Evolutionary conservation across 306 rosid species (phyloP).

Genomic region (Senna siamea): DNA sequence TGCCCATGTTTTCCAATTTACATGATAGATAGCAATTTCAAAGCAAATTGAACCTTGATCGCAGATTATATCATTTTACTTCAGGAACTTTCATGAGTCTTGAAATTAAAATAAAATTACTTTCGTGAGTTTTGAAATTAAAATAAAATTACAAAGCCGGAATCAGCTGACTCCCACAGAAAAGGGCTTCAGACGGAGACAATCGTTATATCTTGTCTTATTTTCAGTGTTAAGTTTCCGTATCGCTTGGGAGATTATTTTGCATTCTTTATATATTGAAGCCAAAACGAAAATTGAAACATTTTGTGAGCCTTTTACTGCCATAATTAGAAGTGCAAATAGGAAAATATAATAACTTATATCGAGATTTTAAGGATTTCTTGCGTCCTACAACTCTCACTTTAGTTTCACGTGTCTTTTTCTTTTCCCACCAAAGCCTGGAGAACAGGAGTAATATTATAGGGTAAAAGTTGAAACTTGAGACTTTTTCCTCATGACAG

Average conservation of each 20-base stretch:
- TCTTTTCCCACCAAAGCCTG: constrained; percentile 16
- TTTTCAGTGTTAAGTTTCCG: background rate
- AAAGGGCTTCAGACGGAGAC: background rate
- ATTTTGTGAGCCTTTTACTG: background rate
- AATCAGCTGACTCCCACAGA: background rate
- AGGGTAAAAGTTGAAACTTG: constrained; percentile 15
- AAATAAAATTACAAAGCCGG: too few relatives aligned
- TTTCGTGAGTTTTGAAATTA: too few relatives aligned
- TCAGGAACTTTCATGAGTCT: too few relatives aligned
- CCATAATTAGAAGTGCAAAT: background rate
- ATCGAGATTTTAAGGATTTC: constrained; percentile 19
- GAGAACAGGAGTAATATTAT: constrained; percentile 34
- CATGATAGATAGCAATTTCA: too few relatives aligned
- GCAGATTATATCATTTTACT: too few relatives aligned
- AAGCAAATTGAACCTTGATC: too few relatives aligned
- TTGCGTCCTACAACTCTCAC: constrained; percentile 10
- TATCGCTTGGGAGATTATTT: background rate
- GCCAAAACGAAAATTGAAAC: background rate
- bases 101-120: too few relatives aligned
- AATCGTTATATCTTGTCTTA: background rate
- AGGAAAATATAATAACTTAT: background rate
- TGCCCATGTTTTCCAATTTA: too few relatives aligned
- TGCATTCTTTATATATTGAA: background rate
- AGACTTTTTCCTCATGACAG: background rate
- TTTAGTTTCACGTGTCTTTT: background rate